Conservation (phyloP, 352 stramenopile genomes). For the Globisporangium paddicum region DNA sequence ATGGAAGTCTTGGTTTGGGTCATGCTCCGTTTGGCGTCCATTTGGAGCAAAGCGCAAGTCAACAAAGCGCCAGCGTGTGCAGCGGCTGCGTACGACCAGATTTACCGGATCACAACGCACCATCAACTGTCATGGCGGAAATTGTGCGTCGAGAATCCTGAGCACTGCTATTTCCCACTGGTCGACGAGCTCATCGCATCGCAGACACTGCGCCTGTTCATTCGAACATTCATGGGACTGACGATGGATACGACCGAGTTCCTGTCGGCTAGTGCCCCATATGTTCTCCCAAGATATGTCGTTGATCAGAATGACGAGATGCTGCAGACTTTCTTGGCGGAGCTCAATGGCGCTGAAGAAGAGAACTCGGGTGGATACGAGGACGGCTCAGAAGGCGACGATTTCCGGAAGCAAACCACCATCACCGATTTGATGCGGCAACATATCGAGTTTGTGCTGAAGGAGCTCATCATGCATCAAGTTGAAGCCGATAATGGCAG, state of each 20-base stretch:
- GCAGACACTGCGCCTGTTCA: slow-evolving; percentile 36
- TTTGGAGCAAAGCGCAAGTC: slow-evolving; percentile 47
- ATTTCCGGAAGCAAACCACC: slow-evolving; percentile 14
- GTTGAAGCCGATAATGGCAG: slow-evolving; percentile 44
- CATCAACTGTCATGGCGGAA: slow-evolving; percentile 49
- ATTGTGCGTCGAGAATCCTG: slow-evolving; percentile 49
- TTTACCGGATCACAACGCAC: slow-evolving; percentile 37
- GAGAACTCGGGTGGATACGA: slow-evolving; percentile 18
- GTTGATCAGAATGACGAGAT: slow-evolving; percentile 52
- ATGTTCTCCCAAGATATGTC: slow-evolving; percentile 60
- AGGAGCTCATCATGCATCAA: slow-evolving; percentile 64
- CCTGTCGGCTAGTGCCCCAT: slow-evolving; percentile 37
- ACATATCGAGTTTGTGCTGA: slow-evolving; percentile 49
- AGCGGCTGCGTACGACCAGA: slow-evolving; percentile 36
- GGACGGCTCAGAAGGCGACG: slow-evolving; percentile 16
- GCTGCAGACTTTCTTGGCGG: slow-evolving; percentile 35
- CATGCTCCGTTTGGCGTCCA: slow-evolving; percentile 37
- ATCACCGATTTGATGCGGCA: slow-evolving; percentile 41
- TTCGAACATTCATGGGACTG: slow-evolving; percentile 48
- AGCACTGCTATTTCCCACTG: slow-evolving; percentile 46
- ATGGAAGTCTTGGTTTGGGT: slow-evolving; percentile 44
- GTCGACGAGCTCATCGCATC: slow-evolving; percentile 50
- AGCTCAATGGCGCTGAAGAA: slow-evolving; percentile 24
- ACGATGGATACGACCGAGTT: slow-evolving; percentile 40
- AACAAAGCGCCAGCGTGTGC: slow-evolving; percentile 20